Percentiles rank a stretch among this genome's conserved stretches.
Conservation (phyloP, 371 early-diverging fungal species). For the Rhizopus microsporus region DNA sequence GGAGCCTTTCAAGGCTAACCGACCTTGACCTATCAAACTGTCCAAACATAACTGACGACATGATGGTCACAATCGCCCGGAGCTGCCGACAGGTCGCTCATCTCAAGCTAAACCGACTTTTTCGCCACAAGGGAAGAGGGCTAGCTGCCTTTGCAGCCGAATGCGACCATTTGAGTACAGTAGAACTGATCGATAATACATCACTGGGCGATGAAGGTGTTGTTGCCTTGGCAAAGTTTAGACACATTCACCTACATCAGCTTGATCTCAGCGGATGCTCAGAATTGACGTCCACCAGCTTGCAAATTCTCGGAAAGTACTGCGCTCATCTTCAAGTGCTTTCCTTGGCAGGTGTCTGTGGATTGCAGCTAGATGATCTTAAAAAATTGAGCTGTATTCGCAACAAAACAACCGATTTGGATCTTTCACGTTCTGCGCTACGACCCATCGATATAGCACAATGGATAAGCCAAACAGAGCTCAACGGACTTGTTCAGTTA, state of each 20-base stretch:
- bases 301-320: conserved; percentile 22
- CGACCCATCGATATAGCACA: too few relatives aligned
- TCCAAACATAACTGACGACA: conserved; percentile 29
- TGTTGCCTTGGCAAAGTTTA: conserved; percentile 35
- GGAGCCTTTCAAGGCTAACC: conserved; percentile 20
- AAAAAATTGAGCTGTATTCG: too few relatives aligned
- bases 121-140: conserved; percentile 25
- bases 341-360: conserved; percentile 6
- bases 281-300: conserved; percentile 21
- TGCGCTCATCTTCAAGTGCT: conserved; percentile 14
- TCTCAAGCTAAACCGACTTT: conserved; percentile 23
- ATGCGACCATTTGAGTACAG: conserved; percentile 23
- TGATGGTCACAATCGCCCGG: conserved; percentile 31
- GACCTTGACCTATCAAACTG: conserved; percentile 31
- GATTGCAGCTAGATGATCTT: too few relatives aligned
- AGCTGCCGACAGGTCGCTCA: conserved; percentile 19
- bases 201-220: conserved; percentile 29
- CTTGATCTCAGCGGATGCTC: conserved; percentile 35
- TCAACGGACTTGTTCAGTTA: too few relatives aligned
- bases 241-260: conserved; percentile 29
- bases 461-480: too few relatives aligned
- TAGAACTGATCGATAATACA: conserved; percentile 23
- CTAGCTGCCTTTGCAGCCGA: conserved; percentile 33
- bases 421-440: too few relatives aligned
- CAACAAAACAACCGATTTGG: too few relatives aligned